Conservation (phyloP, 2,329 filamentous ascomycete genomes). For the Lizonia empirigonia region DNA sequence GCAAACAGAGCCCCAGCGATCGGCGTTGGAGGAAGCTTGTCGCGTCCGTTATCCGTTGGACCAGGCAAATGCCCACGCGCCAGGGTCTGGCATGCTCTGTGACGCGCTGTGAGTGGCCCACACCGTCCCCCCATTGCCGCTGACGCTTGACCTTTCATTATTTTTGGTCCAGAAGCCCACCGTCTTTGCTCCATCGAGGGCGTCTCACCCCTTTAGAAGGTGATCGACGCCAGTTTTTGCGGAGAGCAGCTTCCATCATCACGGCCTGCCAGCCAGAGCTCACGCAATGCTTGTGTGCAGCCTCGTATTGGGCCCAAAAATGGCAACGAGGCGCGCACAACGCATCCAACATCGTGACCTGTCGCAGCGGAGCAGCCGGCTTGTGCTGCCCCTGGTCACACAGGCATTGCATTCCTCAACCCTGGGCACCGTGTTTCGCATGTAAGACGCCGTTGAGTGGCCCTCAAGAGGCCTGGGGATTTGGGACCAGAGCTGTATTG, state of each 20-base stretch:
- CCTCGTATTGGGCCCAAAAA: background rate
- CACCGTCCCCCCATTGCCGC: conserved; percentile 13
- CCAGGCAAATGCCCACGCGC: conserved; percentile 6
- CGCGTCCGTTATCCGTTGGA: conserved; percentile 15
- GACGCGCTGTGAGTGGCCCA: conserved; percentile 13
- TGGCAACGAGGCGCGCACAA: background rate
- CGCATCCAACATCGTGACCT: conserved; percentile 8
- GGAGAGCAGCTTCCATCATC: conserved; percentile 12
- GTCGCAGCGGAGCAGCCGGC: background rate
- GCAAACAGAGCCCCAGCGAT: conserved; percentile 1
- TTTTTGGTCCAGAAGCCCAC: conserved; percentile 12
- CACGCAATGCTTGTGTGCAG: conserved; percentile 3
- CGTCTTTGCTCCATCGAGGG: conserved; percentile 7
- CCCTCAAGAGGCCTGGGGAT: conserved; percentile 11
- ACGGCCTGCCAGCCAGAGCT: conserved; percentile 2
- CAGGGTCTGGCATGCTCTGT: conserved; percentile 15
- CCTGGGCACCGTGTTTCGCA: conserved; percentile 10
- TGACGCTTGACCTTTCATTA: conserved; percentile 8
- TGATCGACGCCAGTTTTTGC: conserved; percentile 18
- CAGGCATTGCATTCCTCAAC: conserved; percentile 4
- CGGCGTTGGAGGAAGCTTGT: conserved; percentile 18
- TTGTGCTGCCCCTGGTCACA: conserved; percentile 2
- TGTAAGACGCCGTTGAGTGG: conserved; percentile 10
- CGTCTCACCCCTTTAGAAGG: conserved; percentile 13
- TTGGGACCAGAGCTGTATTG: background rate